Conservation (phyloP, 1,284 basidiomycete genomes). For the Phenoliferia sp. region DNA sequence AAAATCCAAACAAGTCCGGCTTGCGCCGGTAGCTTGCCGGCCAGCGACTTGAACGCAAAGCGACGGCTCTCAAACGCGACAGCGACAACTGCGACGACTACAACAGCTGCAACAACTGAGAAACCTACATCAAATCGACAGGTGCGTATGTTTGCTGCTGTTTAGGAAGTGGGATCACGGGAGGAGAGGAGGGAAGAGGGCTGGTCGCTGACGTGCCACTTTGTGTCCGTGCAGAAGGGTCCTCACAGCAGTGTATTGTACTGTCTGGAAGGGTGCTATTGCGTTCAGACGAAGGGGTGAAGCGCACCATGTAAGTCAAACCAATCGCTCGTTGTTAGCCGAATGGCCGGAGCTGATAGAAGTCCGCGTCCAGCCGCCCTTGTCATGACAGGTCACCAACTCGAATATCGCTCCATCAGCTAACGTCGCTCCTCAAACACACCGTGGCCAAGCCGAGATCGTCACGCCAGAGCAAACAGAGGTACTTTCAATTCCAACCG, state of each 20-base stretch:
- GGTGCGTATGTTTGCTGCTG: too few relatives aligned
- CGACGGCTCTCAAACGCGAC: too few relatives aligned
- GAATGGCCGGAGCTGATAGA: neutral
- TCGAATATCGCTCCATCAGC: slow-evolving; percentile 73
- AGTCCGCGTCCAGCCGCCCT: neutral
- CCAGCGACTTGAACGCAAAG: too few relatives aligned
- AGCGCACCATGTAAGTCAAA: slow-evolving; percentile 10
- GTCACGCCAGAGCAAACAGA: slow-evolving; percentile 67
- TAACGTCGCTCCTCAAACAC: slow-evolving; percentile 74
- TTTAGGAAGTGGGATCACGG: neutral
- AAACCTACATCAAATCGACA: slow-evolving; percentile 29
- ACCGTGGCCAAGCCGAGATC: slow-evolving; percentile 88
- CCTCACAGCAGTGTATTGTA: slow-evolving; percentile 85
- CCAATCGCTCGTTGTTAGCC: neutral
- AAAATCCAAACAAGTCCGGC: too few relatives aligned
- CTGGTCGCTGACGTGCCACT: neutral
- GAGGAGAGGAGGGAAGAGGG: neutral
- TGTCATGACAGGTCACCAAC: slow-evolving; percentile 53
- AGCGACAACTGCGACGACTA: too few relatives aligned
- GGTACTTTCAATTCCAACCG: slow-evolving; percentile 34
- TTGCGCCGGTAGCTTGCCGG: too few relatives aligned
- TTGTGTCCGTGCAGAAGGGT: slow-evolving; percentile 19
- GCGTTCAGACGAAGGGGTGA: slow-evolving; percentile 36
- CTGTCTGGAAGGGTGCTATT: slow-evolving; percentile 80
- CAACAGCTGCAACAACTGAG: slow-evolving; percentile 68